Evolutionary conservation across 768 basidiomycete species (phyloP).

Genomic region (Hortiboletus flavorubellus): DNA sequence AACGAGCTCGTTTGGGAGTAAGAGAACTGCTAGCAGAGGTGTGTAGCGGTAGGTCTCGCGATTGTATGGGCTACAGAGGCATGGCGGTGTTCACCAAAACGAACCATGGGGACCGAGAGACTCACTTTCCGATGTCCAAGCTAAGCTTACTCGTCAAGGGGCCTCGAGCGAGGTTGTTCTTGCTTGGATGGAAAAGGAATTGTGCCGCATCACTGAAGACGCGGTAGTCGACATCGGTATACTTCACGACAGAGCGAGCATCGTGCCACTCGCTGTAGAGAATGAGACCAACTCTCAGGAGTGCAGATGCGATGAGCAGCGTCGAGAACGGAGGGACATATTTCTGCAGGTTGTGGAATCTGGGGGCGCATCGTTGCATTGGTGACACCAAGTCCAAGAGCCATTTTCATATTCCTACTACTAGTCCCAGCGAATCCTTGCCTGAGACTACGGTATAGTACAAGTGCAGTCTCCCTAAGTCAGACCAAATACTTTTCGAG

Average conservation of each 20-base stretch:
- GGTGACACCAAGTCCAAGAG: not conserved
- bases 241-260: constrained; percentile 77
- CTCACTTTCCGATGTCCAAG: constrained; percentile 71
- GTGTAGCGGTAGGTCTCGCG: constrained; percentile 97
- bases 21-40: constrained; percentile 79
- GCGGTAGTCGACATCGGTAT: constrained; percentile 97
- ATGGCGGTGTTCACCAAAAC: not conserved
- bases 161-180: constrained; percentile 58
- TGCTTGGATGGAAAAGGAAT: constrained; percentile 55
- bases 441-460: not conserved
- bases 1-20: constrained; percentile 76
- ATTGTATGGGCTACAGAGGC: constrained; percentile 69
- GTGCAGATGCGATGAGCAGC: constrained; percentile 51
- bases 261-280: constrained; percentile 92
- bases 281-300: constrained; percentile 67
- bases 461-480: too few relatives aligned
- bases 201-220: constrained; percentile 92
- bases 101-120: constrained; percentile 14
- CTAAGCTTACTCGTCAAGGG: constrained; percentile 42
- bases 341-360: constrained; percentile 7
- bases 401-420: not conserved
- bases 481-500: too few relatives aligned
- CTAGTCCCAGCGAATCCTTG: not conserved
- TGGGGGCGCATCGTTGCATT: constrained; percentile 2
- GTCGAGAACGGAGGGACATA: constrained; percentile 41